These are phyloP conservation scores for Houttuynia cordata DNA, from an alignment of 164 flowering plant genomes.

Conservation along the genomic window DNA sequence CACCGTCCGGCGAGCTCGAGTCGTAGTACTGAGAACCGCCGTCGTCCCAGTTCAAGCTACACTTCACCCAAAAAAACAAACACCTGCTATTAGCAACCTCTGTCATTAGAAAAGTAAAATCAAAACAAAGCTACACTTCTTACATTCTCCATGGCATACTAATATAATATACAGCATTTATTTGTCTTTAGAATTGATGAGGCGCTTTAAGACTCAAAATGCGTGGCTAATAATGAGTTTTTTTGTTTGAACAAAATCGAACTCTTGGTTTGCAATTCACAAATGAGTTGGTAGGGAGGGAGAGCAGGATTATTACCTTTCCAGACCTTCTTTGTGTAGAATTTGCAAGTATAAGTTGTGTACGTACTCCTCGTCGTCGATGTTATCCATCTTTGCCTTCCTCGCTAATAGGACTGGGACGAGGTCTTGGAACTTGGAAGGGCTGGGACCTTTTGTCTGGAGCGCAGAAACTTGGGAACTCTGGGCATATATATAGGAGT, in stretches of 20 bases:
- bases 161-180: too few relatives aligned
- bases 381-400: constrained; percentile 5
- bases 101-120: too few relatives aligned
- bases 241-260: too few relatives aligned
- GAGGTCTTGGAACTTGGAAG: not conserved
- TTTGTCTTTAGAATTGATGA: too few relatives aligned
- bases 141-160: too few relatives aligned
- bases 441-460: not conserved
- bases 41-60: constrained; percentile 45
- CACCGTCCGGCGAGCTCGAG: constrained; percentile 86
- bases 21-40: constrained; percentile 52
- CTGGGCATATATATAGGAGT: too few relatives aligned
- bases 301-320: constrained; percentile 7
- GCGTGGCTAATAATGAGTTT: too few relatives aligned
- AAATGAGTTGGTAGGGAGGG: not conserved
- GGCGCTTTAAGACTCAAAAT: too few relatives aligned
- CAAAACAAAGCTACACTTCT: too few relatives aligned
- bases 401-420: not conserved
- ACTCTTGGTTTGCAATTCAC: too few relatives aligned
- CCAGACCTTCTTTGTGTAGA: constrained; percentile 16
- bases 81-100: too few relatives aligned
- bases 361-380: constrained; percentile 11
- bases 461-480: not conserved
- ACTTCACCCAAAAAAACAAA: too few relatives aligned
- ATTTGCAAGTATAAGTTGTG: constrained; percentile 17